Base-by-base conservation (phyloP, 306 rosid genomes). In the Purshia tridentata region DNA sequence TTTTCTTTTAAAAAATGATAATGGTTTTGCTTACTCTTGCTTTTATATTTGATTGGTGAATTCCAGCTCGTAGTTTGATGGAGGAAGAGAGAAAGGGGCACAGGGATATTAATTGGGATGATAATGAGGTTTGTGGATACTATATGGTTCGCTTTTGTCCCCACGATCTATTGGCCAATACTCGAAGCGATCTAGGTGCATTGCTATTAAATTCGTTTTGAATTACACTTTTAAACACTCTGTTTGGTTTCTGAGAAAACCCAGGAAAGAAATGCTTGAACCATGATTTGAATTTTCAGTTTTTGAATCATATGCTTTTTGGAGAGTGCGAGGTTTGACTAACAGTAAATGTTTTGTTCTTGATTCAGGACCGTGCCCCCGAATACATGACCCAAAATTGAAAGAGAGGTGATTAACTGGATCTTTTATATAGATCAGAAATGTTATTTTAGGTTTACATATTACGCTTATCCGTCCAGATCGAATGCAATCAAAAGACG, bases 141-240 rank as follows among this genome's bases (percentile, higher is more conserved):
- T 94, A 86, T 73, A 84, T 91, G 96, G 91, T 90, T 75, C 89
- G 99, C 8, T 94, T 94, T 83, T 94, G 99, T 63, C 98, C 99
- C 67, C 97, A 91, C 55, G 89, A 94, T 88, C 99, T 94, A 72
- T 91, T 94, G 52, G 90, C 90, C 83, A 91, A 91, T 69, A 88
- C 96, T 0, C 91, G 96, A 66, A 91, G 95, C 78, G 96, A 88
- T 85, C 89, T 94, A 0, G 99, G 99, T 94, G 72, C 46, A 91
- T 87, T 80, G 57, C 56, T 20, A 11, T 66, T 59, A 18, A n/a
- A 53, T 46, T 81, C 15, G 5, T 42, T 3, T 14, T 57, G 41
- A 50, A 10, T 59, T 48, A 39, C 23, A 42, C 13, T 72, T 4
- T n/a, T 49, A 4, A 58, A 5, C 20, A 2, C 41, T 76, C 9